A percentile compares a stretch with the other conserved stretches of the same genome.
Conservation (phyloP, 345 rosid genomes). For the Brassica incana region DNA sequence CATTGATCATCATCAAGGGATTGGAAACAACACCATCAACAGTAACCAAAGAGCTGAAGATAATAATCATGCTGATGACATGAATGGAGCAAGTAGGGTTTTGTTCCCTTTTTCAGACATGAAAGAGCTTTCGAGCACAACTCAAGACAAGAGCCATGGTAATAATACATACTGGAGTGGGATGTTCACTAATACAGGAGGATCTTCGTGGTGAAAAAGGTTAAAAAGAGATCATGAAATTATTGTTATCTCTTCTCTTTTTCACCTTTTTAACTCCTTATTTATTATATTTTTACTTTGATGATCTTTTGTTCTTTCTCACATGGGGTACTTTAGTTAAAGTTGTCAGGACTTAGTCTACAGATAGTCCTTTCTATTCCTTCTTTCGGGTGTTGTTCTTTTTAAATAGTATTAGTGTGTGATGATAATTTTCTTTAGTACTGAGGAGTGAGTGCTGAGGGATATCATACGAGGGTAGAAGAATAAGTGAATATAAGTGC, state of each 20-base stretch:
- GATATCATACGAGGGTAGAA: slow-evolving; percentile 31
- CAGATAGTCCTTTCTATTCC: slow-evolving; percentile 22
- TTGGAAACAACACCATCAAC: slow-evolving; percentile 34
- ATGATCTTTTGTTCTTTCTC: slow-evolving; percentile 37
- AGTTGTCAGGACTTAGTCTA: slow-evolving; percentile 40
- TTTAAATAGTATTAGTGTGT: neutral
- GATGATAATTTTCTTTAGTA: slow-evolving; percentile 14
- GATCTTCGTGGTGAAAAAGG: slow-evolving; percentile 41
- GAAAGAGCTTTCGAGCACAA: slow-evolving; percentile 38
- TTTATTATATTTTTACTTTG: slow-evolving; percentile 34
- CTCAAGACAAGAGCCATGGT: slow-evolving; percentile 34
- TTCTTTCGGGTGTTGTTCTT: neutral
- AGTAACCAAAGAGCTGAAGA: slow-evolving; percentile 21
- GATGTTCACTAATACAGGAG: slow-evolving; percentile 41
- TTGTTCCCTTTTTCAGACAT: slow-evolving; percentile 42
- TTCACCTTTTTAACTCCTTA: slow-evolving; percentile 15
- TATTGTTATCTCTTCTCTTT: slow-evolving; percentile 10
- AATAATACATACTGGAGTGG: slow-evolving; percentile 39
- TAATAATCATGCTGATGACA: slow-evolving; percentile 25
- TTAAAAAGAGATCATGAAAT: slow-evolving; percentile 10
- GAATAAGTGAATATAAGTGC: slow-evolving; percentile 41
- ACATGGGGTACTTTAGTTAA: slow-evolving; percentile 45
- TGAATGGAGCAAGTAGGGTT: slow-evolving; percentile 39
- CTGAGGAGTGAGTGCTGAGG: slow-evolving; percentile 18
- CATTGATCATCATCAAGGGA: slow-evolving; percentile 37